These are phyloP conservation scores for Penicillium coffeae DNA, from an alignment of 495 filamentous ascomycete species.

Conservation along the genomic window DNA sequence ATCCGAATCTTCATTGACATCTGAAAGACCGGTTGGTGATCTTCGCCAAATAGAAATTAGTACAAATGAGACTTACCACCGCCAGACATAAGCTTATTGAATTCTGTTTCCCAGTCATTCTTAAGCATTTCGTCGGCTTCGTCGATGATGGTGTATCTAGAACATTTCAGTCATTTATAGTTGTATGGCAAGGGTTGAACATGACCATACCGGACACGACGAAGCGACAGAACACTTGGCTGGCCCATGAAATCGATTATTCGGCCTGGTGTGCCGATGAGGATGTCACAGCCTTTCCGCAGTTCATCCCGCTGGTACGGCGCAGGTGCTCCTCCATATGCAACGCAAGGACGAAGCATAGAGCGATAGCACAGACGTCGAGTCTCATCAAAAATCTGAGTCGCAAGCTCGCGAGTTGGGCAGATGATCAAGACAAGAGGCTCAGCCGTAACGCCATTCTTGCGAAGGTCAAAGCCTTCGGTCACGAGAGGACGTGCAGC, in stretches of 20 bases:
- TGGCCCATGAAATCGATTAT: constrained; percentile 77
- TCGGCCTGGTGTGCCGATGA: constrained; percentile 85
- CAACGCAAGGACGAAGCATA: constrained; percentile 88
- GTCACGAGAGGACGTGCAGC: constrained; percentile 65
- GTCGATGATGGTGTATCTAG: constrained; percentile 79
- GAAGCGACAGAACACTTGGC: constrained; percentile 61
- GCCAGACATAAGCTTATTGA: constrained; percentile 68
- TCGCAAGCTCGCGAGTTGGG: constrained; percentile 83
- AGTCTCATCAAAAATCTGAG: constrained; percentile 91
- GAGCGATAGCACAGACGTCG: constrained; percentile 88
- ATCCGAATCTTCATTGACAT: constrained; percentile 74
- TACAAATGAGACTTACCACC: constrained; percentile 54
- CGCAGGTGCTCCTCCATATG: constrained; percentile 78
- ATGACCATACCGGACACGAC: constrained; percentile 62
- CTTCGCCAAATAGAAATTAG: background rate
- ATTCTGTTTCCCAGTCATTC: constrained; percentile 66
- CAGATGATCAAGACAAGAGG: constrained; percentile 82
- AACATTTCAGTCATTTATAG: constrained; percentile 1
- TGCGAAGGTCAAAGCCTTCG: constrained; percentile 37
- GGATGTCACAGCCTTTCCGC: constrained; percentile 78
- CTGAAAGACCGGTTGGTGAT: constrained; percentile 28
- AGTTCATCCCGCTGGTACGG: constrained; percentile 66
- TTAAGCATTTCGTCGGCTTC: constrained; percentile 92
- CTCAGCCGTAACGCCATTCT: constrained; percentile 61
- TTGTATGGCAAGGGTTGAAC: background rate